Conservation (phyloP, 192 early-diverging fungal species). For the Pecoramyces ruminantium region DNA sequence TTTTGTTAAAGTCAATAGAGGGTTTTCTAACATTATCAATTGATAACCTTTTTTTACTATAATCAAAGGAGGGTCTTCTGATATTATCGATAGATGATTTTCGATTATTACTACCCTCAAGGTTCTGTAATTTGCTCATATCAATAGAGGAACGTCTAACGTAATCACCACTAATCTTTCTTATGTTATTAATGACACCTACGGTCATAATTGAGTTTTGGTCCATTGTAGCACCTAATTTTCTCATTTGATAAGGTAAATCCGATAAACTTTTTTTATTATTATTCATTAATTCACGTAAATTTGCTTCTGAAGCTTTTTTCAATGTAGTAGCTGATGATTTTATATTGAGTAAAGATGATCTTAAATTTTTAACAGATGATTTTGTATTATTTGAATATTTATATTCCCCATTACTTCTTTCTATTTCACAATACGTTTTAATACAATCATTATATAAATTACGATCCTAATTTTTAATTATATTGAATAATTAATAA, state of each 20-base stretch:
- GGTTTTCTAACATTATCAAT: too few species aligned
- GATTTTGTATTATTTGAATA: not conserved
- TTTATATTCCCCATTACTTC: not conserved
- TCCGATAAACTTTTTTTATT: not conserved
- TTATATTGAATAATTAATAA: too few species aligned
- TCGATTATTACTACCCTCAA: too few species aligned
- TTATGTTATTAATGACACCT: not conserved
- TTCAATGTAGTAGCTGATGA: not conserved
- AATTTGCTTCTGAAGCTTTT: not conserved
- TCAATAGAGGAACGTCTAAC: not conserved
- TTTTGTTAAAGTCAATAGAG: too few species aligned
- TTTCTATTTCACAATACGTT: not conserved
- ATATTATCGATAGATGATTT: too few species aligned
- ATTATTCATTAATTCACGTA: not conserved
- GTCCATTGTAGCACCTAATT: not conserved
- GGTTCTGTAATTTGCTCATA: too few species aligned
- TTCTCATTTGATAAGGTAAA: not conserved
- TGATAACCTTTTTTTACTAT: too few species aligned
- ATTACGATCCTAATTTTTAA: not conserved
- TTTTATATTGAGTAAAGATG: too few species aligned
- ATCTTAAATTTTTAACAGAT: too few species aligned
- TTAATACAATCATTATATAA: not conserved
- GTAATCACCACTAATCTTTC: not conserved
- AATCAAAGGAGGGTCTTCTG: too few species aligned
- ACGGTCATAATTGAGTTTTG: not conserved